A percentile compares a stretch with the other conserved stretches of the same genome.
phyloP scores from a whole-genome alignment of 2,329 filamentous ascomycete genomes.

The Aspergillus pseudonomiae region DNA sequence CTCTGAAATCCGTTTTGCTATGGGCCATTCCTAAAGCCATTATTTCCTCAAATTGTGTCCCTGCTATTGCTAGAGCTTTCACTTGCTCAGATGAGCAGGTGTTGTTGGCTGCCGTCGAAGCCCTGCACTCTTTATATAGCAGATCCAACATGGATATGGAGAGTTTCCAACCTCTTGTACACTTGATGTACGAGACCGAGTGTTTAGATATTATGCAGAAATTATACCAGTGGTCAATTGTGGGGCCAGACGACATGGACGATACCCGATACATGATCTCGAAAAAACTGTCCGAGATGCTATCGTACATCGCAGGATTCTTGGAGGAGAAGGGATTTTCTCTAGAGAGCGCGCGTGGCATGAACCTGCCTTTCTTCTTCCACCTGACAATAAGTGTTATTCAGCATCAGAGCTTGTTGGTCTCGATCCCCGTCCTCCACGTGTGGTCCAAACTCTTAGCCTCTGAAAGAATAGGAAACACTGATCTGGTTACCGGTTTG shows the following conservation, averaged over 20 bases:
- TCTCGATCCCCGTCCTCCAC: conserved; percentile 90
- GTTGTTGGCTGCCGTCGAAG: conserved; percentile 78
- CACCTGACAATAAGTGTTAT: conserved; percentile 77
- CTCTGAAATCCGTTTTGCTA: conserved; percentile 76
- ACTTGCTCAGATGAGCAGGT: conserved; percentile 71
- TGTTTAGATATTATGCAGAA: conserved; percentile 72
- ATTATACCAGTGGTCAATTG: conserved; percentile 77
- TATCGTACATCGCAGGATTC: conserved; percentile 82
- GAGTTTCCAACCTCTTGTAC: conserved; percentile 77
- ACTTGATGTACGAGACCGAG: conserved; percentile 74
- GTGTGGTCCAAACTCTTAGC: conserved; percentile 84
- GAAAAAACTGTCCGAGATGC: conserved; percentile 93
- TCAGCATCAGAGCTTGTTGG: conserved; percentile 82
- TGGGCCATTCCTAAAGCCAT: conserved; percentile 90
- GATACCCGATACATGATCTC: conserved; percentile 89
- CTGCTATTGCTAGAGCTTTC: conserved; percentile 71
- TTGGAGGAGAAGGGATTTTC: conserved; percentile 75
- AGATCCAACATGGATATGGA: conserved; percentile 73
- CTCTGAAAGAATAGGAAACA: conserved; percentile 67
- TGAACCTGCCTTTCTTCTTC: conserved; percentile 75
- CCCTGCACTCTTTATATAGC: conserved; percentile 79
- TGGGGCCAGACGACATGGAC: conserved; percentile 80
- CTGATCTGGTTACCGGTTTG: conserved; percentile 59
- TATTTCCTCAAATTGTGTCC: conserved; percentile 69
- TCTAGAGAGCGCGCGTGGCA: conserved; percentile 58